Evolutionary conservation across 306 rosid genomes (phyloP), one percentile per base, ranked within the genome.

Genomic region (Sphenostylis stenocarpa): DNA sequence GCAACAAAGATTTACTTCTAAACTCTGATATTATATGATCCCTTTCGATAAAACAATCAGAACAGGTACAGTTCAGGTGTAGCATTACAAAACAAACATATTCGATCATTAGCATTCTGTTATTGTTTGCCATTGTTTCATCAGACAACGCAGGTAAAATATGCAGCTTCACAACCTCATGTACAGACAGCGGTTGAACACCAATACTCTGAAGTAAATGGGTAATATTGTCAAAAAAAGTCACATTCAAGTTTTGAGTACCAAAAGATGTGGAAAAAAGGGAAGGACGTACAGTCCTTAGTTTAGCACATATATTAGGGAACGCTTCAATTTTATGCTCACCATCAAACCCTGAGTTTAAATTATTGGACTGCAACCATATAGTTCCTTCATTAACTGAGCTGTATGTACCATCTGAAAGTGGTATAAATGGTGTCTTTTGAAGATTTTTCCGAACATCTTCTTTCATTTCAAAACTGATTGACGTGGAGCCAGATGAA

Each of bases 111-210:
- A 92, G 78, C 80, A 73, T 66, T 63, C 53, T 76, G 75, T 88
- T 82, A 62, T 72, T 49, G 60, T 74, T 69, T 68, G 71, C 70
- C 80, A 84, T 76, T 67, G 70, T 77, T 47, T 76, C 80, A 39
- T 84, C 85, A 48, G 91, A 86, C 58, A 94, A 57, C 41, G 90
- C 87, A 53, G 97, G 96, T 77, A 94, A 81, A 86, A 94, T 86
- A 73, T 94, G 96, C 71, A 84, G 84, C 86, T 88, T 92, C 62
- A 94, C 84, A 85, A 94, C 89, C 79, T 90, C 98, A 82, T 94
- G 98, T 10, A 85, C 92, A 80, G 97, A 94, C 86, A 94, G 84
- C 79, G 67, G 87, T 56, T 92, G 96, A 77, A 92, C 93, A 55
- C 98, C 98, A 72, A 94, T 82, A 81, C 81, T 84, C 60, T 77